A percentile compares a stretch with the other conserved stretches of the same genome.
phyloP scores from a whole-genome alignment of 257 asterid genomes.

The Buddleja alternifolia region DNA sequence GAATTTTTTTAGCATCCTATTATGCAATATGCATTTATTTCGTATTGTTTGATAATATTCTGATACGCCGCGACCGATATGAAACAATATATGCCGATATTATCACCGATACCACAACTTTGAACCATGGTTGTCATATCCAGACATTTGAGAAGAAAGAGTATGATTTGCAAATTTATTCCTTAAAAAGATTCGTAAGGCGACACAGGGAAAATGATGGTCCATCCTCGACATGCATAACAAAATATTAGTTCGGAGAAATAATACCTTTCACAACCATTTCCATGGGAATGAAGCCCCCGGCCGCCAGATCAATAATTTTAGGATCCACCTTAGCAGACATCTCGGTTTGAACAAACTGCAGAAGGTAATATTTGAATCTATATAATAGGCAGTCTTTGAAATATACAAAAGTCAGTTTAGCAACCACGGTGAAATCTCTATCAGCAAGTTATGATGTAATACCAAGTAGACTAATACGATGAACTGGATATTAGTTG shows the following conservation, averaged over 20 bases:
- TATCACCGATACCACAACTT: no score
- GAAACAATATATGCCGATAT: neutral
- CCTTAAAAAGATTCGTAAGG: slow-evolving; percentile 18
- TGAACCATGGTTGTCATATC: no score
- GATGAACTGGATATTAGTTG: slow-evolving; percentile 8
- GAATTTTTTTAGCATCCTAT: no score
- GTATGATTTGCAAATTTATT: neutral
- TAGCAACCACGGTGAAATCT: slow-evolving; percentile 10
- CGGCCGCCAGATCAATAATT: slow-evolving; percentile 44
- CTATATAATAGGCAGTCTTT: neutral
- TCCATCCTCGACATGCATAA: slow-evolving; percentile 20
- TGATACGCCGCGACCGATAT: no score
- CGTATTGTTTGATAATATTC: no score
- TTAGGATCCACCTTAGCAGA: slow-evolving; percentile 49
- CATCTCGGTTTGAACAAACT: slow-evolving; percentile 88
- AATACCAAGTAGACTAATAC: neutral
- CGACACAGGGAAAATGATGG: neutral
- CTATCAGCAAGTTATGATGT: slow-evolving; percentile 2
- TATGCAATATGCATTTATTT: no score
- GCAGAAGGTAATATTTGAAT: slow-evolving; percentile 36
- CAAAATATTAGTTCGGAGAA: slow-evolving; percentile 9
- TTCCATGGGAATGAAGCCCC: slow-evolving; percentile 88
- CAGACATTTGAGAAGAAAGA: no score
- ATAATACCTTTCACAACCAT: slow-evolving; percentile 73
- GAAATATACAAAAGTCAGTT: neutral